Evolutionary conservation across 1,284 basidiomycete genomes (phyloP).

Genomic region (Cryptococcus jaspeensis): DNA sequence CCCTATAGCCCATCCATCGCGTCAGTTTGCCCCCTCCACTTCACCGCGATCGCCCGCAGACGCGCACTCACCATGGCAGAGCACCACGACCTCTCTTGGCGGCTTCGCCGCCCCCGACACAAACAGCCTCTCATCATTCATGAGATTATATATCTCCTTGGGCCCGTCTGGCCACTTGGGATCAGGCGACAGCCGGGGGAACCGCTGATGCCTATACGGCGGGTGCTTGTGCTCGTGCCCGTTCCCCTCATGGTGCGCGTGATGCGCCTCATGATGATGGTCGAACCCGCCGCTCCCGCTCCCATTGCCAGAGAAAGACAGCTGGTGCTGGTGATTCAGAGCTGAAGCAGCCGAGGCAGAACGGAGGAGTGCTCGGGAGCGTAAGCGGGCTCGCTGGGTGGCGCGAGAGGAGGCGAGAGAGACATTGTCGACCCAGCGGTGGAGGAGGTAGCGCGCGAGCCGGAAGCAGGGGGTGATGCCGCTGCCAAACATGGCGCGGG

Average conservation of each 20-base stretch:
- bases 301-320: too few relatives aligned
- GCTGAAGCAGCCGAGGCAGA: not conserved
- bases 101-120: conserved; percentile 63
- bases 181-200: conserved; percentile 26
- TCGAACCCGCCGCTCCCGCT: not conserved
- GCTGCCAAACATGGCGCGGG: conserved; percentile 22
- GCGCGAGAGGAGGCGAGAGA: conserved; percentile 4
- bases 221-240: conserved; percentile 1
- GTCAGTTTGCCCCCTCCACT: not conserved
- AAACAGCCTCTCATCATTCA: conserved; percentile 69
- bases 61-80: conserved; percentile 78
- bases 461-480: conserved; percentile 43
- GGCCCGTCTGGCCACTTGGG: conserved; percentile 32
- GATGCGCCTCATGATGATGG: not conserved
- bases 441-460: conserved; percentile 39
- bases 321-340: conserved; percentile 1
- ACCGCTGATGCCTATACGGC: conserved; percentile 3
- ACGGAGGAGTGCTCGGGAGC: conserved; percentile 1
- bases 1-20: conserved; percentile 57
- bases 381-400: not conserved
- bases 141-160: conserved; percentile 64
- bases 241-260: not conserved
- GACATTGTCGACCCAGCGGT: conserved; percentile 39
- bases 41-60: not conserved
- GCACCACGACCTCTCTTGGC: conserved; percentile 84